Conservation (phyloP, 148 eudicot genomes). For the Camellia lanceoleosa region DNA sequence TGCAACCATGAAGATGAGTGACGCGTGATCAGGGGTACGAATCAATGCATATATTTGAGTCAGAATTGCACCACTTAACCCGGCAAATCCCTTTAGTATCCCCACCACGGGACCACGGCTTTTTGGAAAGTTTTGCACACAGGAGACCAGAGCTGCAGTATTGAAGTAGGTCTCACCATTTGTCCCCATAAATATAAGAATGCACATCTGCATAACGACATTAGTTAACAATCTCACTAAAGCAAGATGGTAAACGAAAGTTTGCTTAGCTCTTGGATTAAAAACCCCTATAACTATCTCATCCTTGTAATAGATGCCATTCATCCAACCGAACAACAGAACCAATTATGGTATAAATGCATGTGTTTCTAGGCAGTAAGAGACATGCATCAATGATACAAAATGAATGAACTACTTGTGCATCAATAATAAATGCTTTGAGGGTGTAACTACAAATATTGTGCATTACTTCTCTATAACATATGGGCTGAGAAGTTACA, state of each 20-base stretch:
- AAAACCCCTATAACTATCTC: background rate
- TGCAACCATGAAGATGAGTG: conserved; percentile 91
- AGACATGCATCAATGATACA: background rate
- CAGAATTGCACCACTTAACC: conserved; percentile 81
- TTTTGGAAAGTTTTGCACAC: conserved; percentile 95
- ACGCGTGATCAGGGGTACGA: conserved; percentile 71
- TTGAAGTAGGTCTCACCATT: conserved; percentile 96
- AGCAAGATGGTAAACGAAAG: background rate
- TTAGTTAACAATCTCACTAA: background rate
- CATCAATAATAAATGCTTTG: background rate
- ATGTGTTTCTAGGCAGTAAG: background rate
- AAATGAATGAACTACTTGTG: background rate
- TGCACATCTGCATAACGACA: conserved; percentile 62
- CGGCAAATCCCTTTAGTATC: conserved; percentile 93
- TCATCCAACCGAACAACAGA: conserved; percentile 6
- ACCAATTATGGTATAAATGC: background rate
- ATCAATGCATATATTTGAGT: conserved; percentile 68
- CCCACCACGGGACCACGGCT: conserved; percentile 92
- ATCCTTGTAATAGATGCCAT: background rate
- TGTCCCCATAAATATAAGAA: conserved; percentile 80
- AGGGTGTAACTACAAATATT: background rate
- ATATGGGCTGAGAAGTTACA: background rate
- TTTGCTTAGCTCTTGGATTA: background rate
- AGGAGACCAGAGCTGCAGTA: conserved; percentile 78
- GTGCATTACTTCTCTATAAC: background rate